Percentiles rank a stretch among this genome's conserved stretches.
These are phyloP conservation scores for Aphanocladium album DNA, from an alignment of 2,329 filamentous ascomycete species.

Conservation along the genomic window DNA sequence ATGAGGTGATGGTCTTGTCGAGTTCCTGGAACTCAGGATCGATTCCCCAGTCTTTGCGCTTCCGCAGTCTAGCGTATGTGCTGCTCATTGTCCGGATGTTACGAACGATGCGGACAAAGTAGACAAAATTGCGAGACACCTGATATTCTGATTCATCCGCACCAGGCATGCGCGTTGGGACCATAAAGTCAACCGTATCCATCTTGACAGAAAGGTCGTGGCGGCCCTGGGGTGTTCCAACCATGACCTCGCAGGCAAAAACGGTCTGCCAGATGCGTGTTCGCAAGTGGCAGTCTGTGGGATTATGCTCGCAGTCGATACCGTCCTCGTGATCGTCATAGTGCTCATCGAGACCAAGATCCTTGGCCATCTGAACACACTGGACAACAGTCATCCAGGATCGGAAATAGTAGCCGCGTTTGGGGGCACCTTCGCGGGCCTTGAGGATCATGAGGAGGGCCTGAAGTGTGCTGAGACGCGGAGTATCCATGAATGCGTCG, in stretches of 20 bases:
- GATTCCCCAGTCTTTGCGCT: slow-evolving; percentile 78
- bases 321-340: slow-evolving; percentile 71
- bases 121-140: slow-evolving; percentile 77
- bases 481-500: slow-evolving; percentile 89
- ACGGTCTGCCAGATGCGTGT: slow-evolving; percentile 87
- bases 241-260: slow-evolving; percentile 83
- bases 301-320: slow-evolving; percentile 61
- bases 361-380: slow-evolving; percentile 88
- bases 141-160: slow-evolving; percentile 71
- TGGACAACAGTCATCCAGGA: slow-evolving; percentile 96
- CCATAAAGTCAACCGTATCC: slow-evolving; percentile 69
- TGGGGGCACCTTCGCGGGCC: slow-evolving; percentile 84
- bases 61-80: slow-evolving; percentile 67
- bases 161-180: slow-evolving; percentile 58
- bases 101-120: slow-evolving; percentile 70
- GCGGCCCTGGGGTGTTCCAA: slow-evolving; percentile 86
- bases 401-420: slow-evolving; percentile 91
- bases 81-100: slow-evolving; percentile 75
- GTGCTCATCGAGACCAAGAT: slow-evolving; percentile 85
- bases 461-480: slow-evolving; percentile 85
- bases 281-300: slow-evolving; percentile 75
- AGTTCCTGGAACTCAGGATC: slow-evolving; percentile 78
- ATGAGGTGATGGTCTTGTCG: slow-evolving; percentile 70
- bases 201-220: slow-evolving; percentile 71
- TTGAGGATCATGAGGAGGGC: slow-evolving; percentile 84